A percentile compares a stretch with the other conserved stretches of the same genome.
Conservation (phyloP, 768 basidiomycete species). For the Myochromella boudieri region DNA sequence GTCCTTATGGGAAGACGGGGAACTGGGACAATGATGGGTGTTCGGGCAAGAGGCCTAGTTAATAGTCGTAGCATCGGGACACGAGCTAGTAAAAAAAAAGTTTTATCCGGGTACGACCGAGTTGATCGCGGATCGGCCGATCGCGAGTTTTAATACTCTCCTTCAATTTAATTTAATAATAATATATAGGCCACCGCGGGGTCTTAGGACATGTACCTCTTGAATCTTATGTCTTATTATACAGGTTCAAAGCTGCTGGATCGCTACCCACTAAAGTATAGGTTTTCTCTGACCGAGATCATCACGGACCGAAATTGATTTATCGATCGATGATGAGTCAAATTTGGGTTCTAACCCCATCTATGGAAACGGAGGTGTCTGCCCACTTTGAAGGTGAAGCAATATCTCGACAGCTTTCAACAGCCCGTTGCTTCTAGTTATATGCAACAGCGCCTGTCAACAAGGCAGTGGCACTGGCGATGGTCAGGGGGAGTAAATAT, state of each 20-base stretch:
- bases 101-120: slow-evolving; percentile 21
- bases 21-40: slow-evolving; percentile 30
- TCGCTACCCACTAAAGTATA: background rate
- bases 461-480: no score
- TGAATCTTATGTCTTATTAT: background rate
- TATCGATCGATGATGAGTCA: slow-evolving; percentile 8
- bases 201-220: background rate
- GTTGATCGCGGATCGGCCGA: slow-evolving; percentile 21
- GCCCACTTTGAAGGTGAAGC: no score
- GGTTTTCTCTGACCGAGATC: background rate
- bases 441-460: no score
- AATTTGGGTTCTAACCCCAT: no score
- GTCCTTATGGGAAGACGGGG: slow-evolving; percentile 35
- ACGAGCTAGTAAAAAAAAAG: slow-evolving; percentile 19
- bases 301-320: background rate
- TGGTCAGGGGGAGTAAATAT: no score
- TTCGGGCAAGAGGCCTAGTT: slow-evolving; percentile 30
- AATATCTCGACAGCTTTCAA: no score
- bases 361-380: no score
- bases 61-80: slow-evolving; percentile 39
- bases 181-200: background rate
- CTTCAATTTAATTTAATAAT: background rate
- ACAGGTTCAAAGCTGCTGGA: background rate
- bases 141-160: background rate
- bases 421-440: no score